phyloP scores from a whole-genome alignment of 257 asterid species.

The Verbascum thapsus region DNA sequence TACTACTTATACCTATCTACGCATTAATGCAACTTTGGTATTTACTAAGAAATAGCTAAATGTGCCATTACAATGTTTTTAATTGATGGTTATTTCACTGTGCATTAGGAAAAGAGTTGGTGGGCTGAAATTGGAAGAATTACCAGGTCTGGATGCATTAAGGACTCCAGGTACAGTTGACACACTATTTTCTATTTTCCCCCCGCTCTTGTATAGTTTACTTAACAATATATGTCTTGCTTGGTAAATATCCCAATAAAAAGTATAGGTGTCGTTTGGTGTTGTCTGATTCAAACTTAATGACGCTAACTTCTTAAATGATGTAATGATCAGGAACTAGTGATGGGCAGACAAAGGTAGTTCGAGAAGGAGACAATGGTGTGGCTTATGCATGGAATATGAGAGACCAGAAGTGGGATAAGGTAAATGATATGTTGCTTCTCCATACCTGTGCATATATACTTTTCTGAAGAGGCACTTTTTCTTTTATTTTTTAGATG shows the following conservation, averaged over 20 bases:
- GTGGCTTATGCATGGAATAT: slow-evolving; percentile 96
- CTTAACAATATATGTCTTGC: slow-evolving; percentile 3
- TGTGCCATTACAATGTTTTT: slow-evolving; percentile 7
- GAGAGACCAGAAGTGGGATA: slow-evolving; percentile 89
- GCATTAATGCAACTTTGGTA: not conserved
- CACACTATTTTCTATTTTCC: slow-evolving; percentile 4
- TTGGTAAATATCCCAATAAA: slow-evolving; percentile 6
- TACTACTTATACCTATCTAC: slow-evolving; percentile 5
- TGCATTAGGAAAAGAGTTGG: slow-evolving; percentile 88
- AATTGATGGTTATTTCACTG: slow-evolving; percentile 23
- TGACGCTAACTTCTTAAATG: slow-evolving; percentile 19
- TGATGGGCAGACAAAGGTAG: slow-evolving; percentile 93
- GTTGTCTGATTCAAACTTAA: slow-evolving; percentile 2
- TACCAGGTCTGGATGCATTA: slow-evolving; percentile 88
- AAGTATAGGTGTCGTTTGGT: not conserved
- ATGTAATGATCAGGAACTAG: slow-evolving; percentile 66
- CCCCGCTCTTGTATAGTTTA: slow-evolving; percentile 19
- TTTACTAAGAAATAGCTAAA: slow-evolving; percentile 20
- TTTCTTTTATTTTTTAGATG: slow-evolving; percentile 10
- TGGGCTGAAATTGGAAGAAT: slow-evolving; percentile 87
- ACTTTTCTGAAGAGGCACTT: slow-evolving; percentile 9
- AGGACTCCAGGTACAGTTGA: slow-evolving; percentile 74
- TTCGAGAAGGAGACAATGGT: slow-evolving; percentile 98
- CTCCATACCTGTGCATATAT: slow-evolving; percentile 20
- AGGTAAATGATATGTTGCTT: slow-evolving; percentile 47